These are phyloP conservation scores for peach (Prunus persica) DNA, from an alignment of 306 rosid genomes.

Conservation along the genomic window DNA sequence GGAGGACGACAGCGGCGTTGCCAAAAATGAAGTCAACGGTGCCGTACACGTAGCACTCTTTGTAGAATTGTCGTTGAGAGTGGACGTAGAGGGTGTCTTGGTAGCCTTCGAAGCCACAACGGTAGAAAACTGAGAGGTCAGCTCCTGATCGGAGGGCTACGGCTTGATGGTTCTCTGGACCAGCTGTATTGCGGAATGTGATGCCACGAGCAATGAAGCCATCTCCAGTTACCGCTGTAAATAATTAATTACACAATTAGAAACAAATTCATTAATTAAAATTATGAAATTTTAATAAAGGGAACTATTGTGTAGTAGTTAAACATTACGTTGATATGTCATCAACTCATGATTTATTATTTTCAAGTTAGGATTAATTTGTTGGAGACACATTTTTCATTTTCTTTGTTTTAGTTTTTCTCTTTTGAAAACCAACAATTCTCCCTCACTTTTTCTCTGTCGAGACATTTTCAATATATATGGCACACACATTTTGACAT, in stretches of 20 bases:
- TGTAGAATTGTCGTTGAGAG: constrained; percentile 57
- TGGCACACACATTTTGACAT: not conserved
- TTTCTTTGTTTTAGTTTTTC: too few relatives aligned
- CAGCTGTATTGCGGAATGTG: constrained; percentile 54
- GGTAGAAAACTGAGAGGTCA: constrained; percentile 51
- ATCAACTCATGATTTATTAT: not conserved
- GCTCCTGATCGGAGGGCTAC: constrained; percentile 56
- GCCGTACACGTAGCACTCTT: constrained; percentile 51
- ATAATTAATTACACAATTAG: not conserved
- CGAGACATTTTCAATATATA: not conserved
- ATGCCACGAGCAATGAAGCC: constrained; percentile 54
- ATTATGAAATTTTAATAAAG: not conserved
- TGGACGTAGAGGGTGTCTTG: constrained; percentile 63
- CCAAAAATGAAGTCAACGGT: constrained; percentile 62
- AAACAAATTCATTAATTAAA: not conserved
- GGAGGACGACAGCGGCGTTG: constrained; percentile 47
- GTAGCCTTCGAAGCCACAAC: constrained; percentile 52
- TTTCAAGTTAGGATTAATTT: too few relatives aligned
- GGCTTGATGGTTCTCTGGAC: constrained; percentile 59
- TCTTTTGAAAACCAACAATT: not conserved
- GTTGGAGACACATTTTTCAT: too few relatives aligned
- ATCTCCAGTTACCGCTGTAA: constrained; percentile 46
- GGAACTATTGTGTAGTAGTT: not conserved
- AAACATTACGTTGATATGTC: not conserved
- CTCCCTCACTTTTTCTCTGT: not conserved